Base-by-base conservation (phyloP, 352 stramenopile species). In the Phytopythium ostracodes region DNA sequence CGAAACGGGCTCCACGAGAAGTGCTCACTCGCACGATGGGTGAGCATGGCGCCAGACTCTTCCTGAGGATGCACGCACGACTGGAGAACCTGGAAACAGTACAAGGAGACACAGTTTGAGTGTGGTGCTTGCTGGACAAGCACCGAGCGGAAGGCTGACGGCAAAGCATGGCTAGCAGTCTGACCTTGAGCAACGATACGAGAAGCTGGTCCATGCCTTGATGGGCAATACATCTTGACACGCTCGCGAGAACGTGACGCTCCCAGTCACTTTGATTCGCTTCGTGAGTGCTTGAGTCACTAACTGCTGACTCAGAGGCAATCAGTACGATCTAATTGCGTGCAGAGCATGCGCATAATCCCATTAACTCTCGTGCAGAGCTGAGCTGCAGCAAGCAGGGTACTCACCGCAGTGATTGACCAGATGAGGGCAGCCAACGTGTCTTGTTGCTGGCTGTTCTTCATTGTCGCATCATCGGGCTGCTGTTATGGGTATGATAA, bases 1-100 rank as follows among this genome's bases (percentile, higher is more conserved):
- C 77, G 67, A 64, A 87, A 83, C 8, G 77, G 79, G 11, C 84
- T 73, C 79, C 79, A 89, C 7, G 35, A 31, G 24, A 49, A 43
- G n/a, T 49, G 46, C 2, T 47, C 25, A 14, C 53, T 24, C n/a
- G 18, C 15, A 15, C 4, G 25, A 0, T 6, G 47, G n/a, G n/a
- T n/a, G n/a, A n/a, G n/a, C n/a, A n/a, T n/a, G n/a, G n/a, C n/a
- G n/a, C n/a, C n/a, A 14, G 8, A 8, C 1, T 36, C 25, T 25
- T 25, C 27, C 2, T 14, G 25, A 17, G 15, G 33, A 2, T 0
- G 17, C 5, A 49, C 0, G 6, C 31, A 59, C n/a, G 11, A 15
- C 11, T 47, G 53, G 1, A 59, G 35, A 35, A 49, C n/a, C 53
- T 54, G 47, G 24, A 9, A 53, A 18, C 4, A 51, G 42, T 8